Base-by-base conservation (phyloP, 1,284 basidiomycete genomes). In the Macrocystidia cucumis region DNA sequence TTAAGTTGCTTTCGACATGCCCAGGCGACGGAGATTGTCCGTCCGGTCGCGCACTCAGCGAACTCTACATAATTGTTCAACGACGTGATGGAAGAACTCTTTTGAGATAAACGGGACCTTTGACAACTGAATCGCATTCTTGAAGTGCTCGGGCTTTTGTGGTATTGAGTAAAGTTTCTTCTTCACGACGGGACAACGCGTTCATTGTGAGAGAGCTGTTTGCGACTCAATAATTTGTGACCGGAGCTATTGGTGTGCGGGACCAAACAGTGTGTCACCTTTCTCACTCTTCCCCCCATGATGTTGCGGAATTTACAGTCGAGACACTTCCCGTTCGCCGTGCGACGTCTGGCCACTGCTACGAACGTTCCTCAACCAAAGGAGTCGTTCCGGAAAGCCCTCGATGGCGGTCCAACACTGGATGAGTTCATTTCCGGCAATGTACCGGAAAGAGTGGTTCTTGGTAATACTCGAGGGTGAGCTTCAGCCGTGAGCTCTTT, bases 11-110 rank as follows among this genome's bases (percentile, higher is more conserved):
- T 63, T 50, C 71, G 75, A 53, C 91, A 95, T 20, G 77, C 74
- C 81, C 90, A 95, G 7, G 82, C 81, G 16, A 91, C 77, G 2
- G 88, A 84, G 39, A 95, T 62, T 1, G 84, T 89, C 11, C 90
- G 74, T 5, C 89, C 89, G 29, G 72, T 67, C 1, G 85, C 79
- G 55, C 91, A 95, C 13, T 78, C 70, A 13, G 90, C 90, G 51
- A 93, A 95, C 23, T 73, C 91, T 93, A 29, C 5, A 34, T 12
- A 9, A 30, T 8, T 12, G 11, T 12, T 6, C n/a, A 12, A 6
- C 8, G 9, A 25, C 9, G 29, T 22, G n/a, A 21, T 4, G 22
- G 6, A n/a, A 4, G 13, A n/a, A n/a, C n/a, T n/a, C n/a, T n/a
- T n/a, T n/a, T n/a, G n/a, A n/a, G n/a, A n/a, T n/a, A n/a, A n/a